Base-by-base conservation (phyloP, 192 early-diverging fungal genomes). In the Podila clonocystis region DNA sequence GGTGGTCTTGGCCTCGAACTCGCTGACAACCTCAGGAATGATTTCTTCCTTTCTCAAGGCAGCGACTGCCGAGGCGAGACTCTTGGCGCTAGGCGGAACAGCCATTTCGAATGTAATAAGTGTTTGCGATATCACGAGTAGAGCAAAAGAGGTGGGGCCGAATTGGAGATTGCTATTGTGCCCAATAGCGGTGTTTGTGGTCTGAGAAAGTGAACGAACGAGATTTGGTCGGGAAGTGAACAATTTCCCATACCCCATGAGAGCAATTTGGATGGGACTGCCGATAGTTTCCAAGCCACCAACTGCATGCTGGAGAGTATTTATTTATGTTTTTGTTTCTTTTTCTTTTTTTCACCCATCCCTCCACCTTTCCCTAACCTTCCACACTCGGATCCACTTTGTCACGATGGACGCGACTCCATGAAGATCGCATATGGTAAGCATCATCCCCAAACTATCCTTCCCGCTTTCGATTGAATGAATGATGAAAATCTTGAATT, bases 401-500 rank as follows among this genome's bases (percentile, higher is more conserved):
- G 17, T 22, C 24, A 30, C 36, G 5, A n/a, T 67, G 50, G 11
- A 45, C 41, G 41, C 41, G 41, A 36, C 19, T 5, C 12, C 26
- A 29, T 50, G 24, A 22, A 3, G 45, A 24, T n/a, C 17, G 52
- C 20, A 55, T 9, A 61, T 50, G 60, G 68, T 70, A 70, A 70
- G 67, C 41, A 45, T 45, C 12, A 13, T 45, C 15, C 7, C 15
- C 41, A 45, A 15, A 45, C 41, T 4, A 4, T 45, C 15, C 12
- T 45, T 45, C 8, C 1, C 41, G 2, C 4, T 3, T 45, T 45
- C 8, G 52, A 55, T 26, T 36, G 9, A 22, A 55, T 50, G 50
- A 15, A 65, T 70, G 74, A 76, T 76, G 74, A 70, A 78, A 78
- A 70, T 5, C 29, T 78, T 70, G 50, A 71, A 41, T 78, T 71